Evolutionary conservation across 2,329 filamentous ascomycete species (phyloP), one percentile per base, ranked within the genome.

Genomic region (Phaeophleospora eucalypticola): DNA sequence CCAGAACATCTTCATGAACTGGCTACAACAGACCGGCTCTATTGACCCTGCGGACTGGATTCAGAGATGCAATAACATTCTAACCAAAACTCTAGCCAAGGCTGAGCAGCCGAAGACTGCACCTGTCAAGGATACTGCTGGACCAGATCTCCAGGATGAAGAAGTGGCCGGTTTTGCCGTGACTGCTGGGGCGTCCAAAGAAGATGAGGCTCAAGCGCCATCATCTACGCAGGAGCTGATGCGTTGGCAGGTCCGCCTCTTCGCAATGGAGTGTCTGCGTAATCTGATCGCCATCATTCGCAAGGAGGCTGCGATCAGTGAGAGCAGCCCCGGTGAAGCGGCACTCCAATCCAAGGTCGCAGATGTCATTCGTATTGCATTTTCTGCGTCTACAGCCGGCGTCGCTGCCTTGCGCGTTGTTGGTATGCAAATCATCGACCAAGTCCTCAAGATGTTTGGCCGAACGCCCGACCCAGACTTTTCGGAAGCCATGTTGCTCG

Each of bases 391-490:
- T 1, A 98, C 93, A 0, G 91, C 91, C 2, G 88, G 87, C 56
- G 90, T 98, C 0, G 80, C 95, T 18, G 87, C 95, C 61, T 77
- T 98, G 48, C 81, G 93, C 19, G 84, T 98, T 33, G 89, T 89
- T 75, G 93, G 93, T 19, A 71, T 98, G 53, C 90, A 90, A 65
- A 95, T 98, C 45, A 89, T 98, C 45, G 90, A 95, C 50, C 87
- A 90, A 47, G 82, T 97, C 8, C 74, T 98, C 41, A 95, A 90
- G 74, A 89, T 96, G 76, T 98, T 98, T 71, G 93, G 93, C 44
- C 91, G 89, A 64, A 89, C 87, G 1, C 87, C 91, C 1, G 93
- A 98, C 68, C 94, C 93, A 0, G 93, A 98, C 65, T 98, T 98
- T 63, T 82, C 91, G n/a, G 93, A 98, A 68, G 93, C 87, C 0